Evolutionary conservation across 192 early-diverging fungal genomes (phyloP), one percentile per base, ranked within the genome.

Genomic region (Mortierella claussenii): DNA sequence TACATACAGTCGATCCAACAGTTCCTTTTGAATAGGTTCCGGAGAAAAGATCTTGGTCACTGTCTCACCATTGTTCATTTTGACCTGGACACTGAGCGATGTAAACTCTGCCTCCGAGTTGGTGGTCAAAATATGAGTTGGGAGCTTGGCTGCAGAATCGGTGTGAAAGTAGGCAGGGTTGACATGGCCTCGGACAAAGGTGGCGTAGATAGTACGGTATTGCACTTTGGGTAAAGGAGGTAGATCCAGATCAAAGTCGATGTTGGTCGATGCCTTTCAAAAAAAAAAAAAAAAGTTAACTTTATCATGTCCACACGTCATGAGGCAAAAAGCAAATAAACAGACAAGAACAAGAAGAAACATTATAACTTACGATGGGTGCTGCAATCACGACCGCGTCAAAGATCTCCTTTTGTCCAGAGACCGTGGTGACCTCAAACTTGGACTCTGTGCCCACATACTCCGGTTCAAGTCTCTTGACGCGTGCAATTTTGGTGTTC

Each of bases 311-410:
- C n/a, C n/a, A n/a, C n/a, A n/a, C n/a, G n/a, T n/a, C n/a, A n/a
- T n/a, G n/a, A n/a, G 26, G 27, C 21, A 24, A 9, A 4, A 0
- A 2, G 55, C 1, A 49, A 61, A 50, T 24, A 33, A 55, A n/a
- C n/a, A n/a, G n/a, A n/a, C n/a, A n/a, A n/a, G n/a, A n/a, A n/a
- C n/a, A n/a, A n/a, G n/a, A n/a, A n/a, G n/a, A n/a, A n/a, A n/a
- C n/a, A n/a, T n/a, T n/a, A 23, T 6, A 17, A 65, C 69, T 26
- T 83, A 85, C 82, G 23, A 85, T 67, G 1, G 89, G 89, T 11
- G 87, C 79, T 30, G 89, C 89, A 52, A 91, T 52, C 26, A 91
- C 80, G 27, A 91, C 80, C 6, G 76, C 79, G 65, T 91, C 86
- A 75, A 82, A 91, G 44, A 69, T 53, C 47, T 86, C 79, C 24